Evolutionary conservation across 2,329 filamentous ascomycete genomes (phyloP).

Genomic region (Westerdykella aurantiaca): DNA sequence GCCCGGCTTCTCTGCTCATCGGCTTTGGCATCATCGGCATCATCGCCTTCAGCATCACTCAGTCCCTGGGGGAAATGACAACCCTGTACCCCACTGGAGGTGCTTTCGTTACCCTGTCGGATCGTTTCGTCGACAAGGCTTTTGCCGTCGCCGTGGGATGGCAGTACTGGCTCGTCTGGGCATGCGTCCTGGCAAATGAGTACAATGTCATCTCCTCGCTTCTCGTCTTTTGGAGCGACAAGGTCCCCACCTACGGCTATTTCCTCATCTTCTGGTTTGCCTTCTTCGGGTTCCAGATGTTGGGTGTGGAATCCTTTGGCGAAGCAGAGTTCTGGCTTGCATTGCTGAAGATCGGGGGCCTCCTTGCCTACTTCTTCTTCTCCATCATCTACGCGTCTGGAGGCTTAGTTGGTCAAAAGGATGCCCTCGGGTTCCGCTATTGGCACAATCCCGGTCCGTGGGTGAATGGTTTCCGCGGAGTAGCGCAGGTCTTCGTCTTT

Average conservation of each 20-base stretch:
- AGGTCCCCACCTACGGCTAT: slow-evolving; percentile 38
- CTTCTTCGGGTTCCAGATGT: slow-evolving; percentile 36
- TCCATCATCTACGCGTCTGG: slow-evolving; percentile 36
- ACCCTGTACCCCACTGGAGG: slow-evolving; percentile 67
- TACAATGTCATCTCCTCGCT: slow-evolving; percentile 65
- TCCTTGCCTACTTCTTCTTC: slow-evolving; percentile 39
- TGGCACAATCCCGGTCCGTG: slow-evolving; percentile 39
- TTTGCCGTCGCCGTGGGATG: slow-evolving; percentile 24
- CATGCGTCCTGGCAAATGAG: slow-evolving; percentile 61
- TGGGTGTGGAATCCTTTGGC: slow-evolving; percentile 39
- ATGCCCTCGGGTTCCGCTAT: slow-evolving; percentile 33
- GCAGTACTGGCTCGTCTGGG: slow-evolving; percentile 53
- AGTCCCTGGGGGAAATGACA: slow-evolving; percentile 68
- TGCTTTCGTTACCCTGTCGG: slow-evolving; percentile 64
- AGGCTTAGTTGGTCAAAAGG: slow-evolving; percentile 26
- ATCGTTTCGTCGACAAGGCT: slow-evolving; percentile 49
- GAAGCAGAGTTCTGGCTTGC: slow-evolving; percentile 43
- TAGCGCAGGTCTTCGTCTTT: slow-evolving; percentile 41
- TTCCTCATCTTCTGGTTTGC: slow-evolving; percentile 40
- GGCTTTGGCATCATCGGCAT: slow-evolving; percentile 68
- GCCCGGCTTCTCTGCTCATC: slow-evolving; percentile 66
- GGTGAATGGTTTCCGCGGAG: slow-evolving; percentile 38
- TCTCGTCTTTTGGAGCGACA: slow-evolving; percentile 59
- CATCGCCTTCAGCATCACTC: slow-evolving; percentile 63
- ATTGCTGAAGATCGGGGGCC: slow-evolving; percentile 34